Evolutionary conservation across 2,329 filamentous ascomycete genomes (phyloP), one percentile per base, ranked within the genome.

Genomic region (Aspergillus niger): DNA sequence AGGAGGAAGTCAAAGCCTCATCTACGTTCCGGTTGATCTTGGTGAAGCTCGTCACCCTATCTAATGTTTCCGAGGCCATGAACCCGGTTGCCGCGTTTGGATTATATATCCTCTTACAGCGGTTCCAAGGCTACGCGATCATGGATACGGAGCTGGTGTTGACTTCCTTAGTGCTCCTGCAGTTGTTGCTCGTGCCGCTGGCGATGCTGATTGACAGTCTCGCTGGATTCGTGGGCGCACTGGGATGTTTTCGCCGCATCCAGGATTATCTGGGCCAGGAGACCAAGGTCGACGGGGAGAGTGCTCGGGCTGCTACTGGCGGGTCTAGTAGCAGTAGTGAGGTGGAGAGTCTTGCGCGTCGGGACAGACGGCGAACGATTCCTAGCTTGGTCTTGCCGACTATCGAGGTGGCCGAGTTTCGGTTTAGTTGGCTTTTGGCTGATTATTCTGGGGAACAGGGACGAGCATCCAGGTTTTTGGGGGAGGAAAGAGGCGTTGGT

Each of bases 1-100:
- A 73, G 1, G 63, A 73, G 3, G 79, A 80, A 60, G 62, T 81
- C 0, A 53, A 48, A 32, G 49, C 49, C 6, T 51, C 49, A n/a
- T 32, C 32, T 1, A 58, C 65, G 2, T 72, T 67, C 59, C 61
- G 66, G 0, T 62, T 66, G 15, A 78, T 74, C 58, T 70, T 51
- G 49, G 32, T 51, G n/a, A 32, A 20, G 71, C 26, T 54, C 58
- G 39, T 47, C 58, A 41, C 38, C 1, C 38, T 41, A 7, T n/a
- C 38, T 5, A 41, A 41, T 41, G 15, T 41, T 15, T 41, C 38
- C n/a, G 38, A 41, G n/a, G 38, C 38, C 7, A 41, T 41, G 38
- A 41, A 41, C 6, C 38, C 38, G 1, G 38, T 41, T 2, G 38
- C 38, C 38, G 38, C 38, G n/a, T 41, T 41, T 17, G 38, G 38